Evolutionary conservation across 768 basidiomycete genomes (phyloP).

Genomic region (Trametes coccinea): DNA sequence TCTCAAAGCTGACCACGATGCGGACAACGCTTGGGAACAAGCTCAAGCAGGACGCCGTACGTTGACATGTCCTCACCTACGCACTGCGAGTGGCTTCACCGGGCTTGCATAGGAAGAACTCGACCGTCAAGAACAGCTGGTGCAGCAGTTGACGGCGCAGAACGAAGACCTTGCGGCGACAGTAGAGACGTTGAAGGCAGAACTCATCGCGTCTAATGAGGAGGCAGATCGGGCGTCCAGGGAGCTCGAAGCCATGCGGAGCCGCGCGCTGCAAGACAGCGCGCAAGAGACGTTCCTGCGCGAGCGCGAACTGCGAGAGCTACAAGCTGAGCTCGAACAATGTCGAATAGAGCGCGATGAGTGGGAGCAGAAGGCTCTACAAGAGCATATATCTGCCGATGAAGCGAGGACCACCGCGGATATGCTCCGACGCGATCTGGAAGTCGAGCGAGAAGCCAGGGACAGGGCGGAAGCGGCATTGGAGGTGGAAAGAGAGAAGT

Average conservation of each 20-base stretch:
- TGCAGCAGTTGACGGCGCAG: conserved; percentile 76
- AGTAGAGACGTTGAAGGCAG: conserved; percentile 76
- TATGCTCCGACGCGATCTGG: conserved; percentile 60
- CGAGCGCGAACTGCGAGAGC: conserved; percentile 81
- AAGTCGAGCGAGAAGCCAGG: conserved; percentile 60
- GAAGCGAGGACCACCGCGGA: conserved; percentile 62
- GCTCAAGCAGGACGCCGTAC: conserved; percentile 92
- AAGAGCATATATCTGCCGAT: conserved; percentile 73
- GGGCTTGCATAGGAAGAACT: conserved; percentile 83
- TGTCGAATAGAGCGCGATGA: conserved; percentile 81
- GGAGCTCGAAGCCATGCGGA: conserved; percentile 71
- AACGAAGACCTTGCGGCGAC: conserved; percentile 73
- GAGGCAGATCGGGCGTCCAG: conserved; percentile 70
- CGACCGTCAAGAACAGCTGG: conserved; percentile 83
- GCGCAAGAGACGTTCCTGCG: conserved; percentile 68
- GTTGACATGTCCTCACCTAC: conserved; percentile 25
- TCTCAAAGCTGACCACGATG: conserved; percentile 92
- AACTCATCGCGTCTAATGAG: conserved; percentile 72
- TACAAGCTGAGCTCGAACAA: conserved; percentile 84
- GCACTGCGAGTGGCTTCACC: conserved; percentile 9
- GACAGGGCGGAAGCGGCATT: conserved; percentile 57
- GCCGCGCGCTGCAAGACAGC: conserved; percentile 61
- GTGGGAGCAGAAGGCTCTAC: conserved; percentile 59
- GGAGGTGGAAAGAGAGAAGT: conserved; percentile 70
- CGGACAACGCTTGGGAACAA: conserved; percentile 91